Evolutionary conservation across 129 eudicot genomes (phyloP).

Genomic region (Pulicaria dysenterica): DNA sequence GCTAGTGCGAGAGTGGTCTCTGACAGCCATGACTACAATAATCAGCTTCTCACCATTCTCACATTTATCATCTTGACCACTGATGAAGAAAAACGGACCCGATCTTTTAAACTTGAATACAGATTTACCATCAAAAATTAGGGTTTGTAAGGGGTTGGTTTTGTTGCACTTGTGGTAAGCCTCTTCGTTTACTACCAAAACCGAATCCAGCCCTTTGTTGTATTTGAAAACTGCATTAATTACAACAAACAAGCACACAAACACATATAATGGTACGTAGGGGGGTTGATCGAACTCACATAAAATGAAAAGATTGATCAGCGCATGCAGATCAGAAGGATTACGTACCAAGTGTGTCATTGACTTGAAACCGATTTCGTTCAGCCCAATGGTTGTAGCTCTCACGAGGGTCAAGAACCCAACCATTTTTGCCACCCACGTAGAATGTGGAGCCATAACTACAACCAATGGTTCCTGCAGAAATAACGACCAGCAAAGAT

Average conservation of each 20-base stretch:
- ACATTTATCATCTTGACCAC: slow-evolving; percentile 56
- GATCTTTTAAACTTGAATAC: slow-evolving; percentile 43
- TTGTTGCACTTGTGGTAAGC: slow-evolving; percentile 61
- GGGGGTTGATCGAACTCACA: too few species aligned
- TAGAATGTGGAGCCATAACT: slow-evolving; percentile 40
- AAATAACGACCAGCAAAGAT: slow-evolving; percentile 18
- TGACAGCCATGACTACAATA: slow-evolving; percentile 47
- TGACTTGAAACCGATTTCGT: slow-evolving; percentile 57
- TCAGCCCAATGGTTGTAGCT: slow-evolving; percentile 62
- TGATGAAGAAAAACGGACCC: slow-evolving; percentile 69
- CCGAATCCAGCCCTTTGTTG: slow-evolving; percentile 57
- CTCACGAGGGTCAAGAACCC: slow-evolving; percentile 52
- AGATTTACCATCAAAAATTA: slow-evolving; percentile 42
- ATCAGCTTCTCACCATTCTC: slow-evolving; percentile 55
- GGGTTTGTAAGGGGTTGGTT: slow-evolving; percentile 33
- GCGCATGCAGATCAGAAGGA: neutral
- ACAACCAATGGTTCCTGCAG: slow-evolving; percentile 23
- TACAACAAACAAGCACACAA: neutral
- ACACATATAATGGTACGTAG: neutral
- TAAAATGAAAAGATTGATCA: neutral
- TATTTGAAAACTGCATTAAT: slow-evolving; percentile 63
- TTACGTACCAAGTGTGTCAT: slow-evolving; percentile 58
- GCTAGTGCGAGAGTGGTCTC: neutral
- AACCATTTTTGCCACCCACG: slow-evolving; percentile 69
- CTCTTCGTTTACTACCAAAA: slow-evolving; percentile 52